A percentile compares a stretch with the other conserved stretches of the same genome.
phyloP scores from a whole-genome alignment of 2,329 filamentous ascomycete genomes.

The Alternaria arbusti region DNA sequence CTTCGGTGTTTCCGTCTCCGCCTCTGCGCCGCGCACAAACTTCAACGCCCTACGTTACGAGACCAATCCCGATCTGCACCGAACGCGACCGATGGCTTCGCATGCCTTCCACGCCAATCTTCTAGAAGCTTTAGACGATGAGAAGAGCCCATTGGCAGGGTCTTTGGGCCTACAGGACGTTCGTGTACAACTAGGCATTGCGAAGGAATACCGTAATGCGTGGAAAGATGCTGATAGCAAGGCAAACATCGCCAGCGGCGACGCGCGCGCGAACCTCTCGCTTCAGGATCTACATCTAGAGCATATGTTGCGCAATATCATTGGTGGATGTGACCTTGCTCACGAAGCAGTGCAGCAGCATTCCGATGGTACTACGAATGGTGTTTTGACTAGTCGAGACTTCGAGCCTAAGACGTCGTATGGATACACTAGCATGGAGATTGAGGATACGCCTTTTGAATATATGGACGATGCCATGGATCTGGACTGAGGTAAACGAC shows the following conservation, averaged over 20 bases:
- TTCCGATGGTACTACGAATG: constrained; percentile 5
- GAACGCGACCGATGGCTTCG: constrained; percentile 28
- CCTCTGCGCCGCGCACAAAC: constrained; percentile 21
- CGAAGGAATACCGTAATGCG: constrained; percentile 73
- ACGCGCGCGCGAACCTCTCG: constrained; percentile 41
- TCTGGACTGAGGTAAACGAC: constrained; percentile 29
- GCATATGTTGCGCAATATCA: constrained; percentile 63
- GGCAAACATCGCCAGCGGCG: constrained; percentile 16
- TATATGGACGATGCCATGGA: constrained; percentile 48
- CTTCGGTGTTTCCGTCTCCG: constrained; percentile 62
- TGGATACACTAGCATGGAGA: constrained; percentile 13
- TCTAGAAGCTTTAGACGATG: constrained; percentile 65
- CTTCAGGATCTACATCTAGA: constrained; percentile 68
- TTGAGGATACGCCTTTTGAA: constrained; percentile 36
- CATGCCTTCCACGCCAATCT: constrained; percentile 75
- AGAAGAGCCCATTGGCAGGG: constrained; percentile 61
- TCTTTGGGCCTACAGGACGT: constrained; percentile 64
- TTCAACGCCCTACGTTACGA: constrained; percentile 42
- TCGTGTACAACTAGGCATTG: constrained; percentile 64
- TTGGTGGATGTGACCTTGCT: constrained; percentile 65
- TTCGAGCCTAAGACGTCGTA: constrained; percentile 23
- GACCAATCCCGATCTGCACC: constrained; percentile 35
- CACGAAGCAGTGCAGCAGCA: constrained; percentile 51
- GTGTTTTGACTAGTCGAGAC: constrained; percentile 24
- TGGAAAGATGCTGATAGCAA: constrained; percentile 72